Base-by-base conservation (phyloP, 805 yeast species). In the Candida hispaniensis region DNA sequence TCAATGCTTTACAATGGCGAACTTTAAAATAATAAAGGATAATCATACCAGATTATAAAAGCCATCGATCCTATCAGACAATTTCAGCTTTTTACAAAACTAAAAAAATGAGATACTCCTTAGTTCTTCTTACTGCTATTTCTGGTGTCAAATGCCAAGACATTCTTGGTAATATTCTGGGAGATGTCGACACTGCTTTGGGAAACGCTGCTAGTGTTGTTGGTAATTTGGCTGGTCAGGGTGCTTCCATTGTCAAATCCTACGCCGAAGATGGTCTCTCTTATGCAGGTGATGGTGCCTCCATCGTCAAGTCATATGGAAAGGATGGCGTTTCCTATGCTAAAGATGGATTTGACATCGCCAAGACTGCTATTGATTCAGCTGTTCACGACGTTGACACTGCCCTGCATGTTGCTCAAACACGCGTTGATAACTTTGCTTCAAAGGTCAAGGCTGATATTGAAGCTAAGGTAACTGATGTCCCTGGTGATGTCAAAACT, bases 251-350 rank as follows among this genome's bases (percentile, higher is more conserved):
- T 13, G 36, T 23, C 22, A 18, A 32, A 28, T 32, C 36, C 28
- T 32, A 32, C 36, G 36, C 18, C 36, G 24, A 32, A 28, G 36
- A 32, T 23, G 36, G 36, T 10, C 18, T 23, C 9, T 32, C 36
- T 9, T 32, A 32, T 23, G 36, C 36, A 9, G 36, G 36, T 2
- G 36, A 32, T 18, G 36, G 36, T 14, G 18, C 24, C 14, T 32
- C 36, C 23, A 32, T 32, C 17, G 36, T 23, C 22, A 18, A 32
- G 36, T 32, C 36, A 21, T 32, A 32, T 28, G 36, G 18, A 27
- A 32, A 32, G 36, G 36, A 32, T 23, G 36, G 36, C 8, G 18
- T 23, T 8, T 32, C 36, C 7, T 32, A 32, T 23, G 36, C 36
- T n/a, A 28, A 28, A 2, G 36, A 32, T 18, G 36, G 36, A 12